A percentile compares a stretch with the other conserved stretches of the same genome.
phyloP scores from a whole-genome alignment of 495 filamentous ascomycete genomes.

The Penicillium chermesinum region DNA sequence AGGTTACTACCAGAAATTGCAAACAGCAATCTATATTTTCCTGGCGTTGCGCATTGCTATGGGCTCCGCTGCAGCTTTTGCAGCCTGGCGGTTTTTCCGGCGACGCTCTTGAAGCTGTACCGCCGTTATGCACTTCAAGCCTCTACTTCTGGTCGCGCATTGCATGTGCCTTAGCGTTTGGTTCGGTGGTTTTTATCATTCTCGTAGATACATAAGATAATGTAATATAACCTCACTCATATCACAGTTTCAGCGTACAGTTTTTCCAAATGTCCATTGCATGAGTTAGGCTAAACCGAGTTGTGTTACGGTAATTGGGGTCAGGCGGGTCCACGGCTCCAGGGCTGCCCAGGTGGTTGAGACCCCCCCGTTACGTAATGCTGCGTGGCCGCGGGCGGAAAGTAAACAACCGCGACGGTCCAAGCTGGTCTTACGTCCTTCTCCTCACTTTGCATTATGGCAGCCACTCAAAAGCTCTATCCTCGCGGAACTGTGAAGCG shows the following conservation, averaged over 20 bases:
- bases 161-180: not conserved
- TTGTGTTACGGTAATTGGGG: no score
- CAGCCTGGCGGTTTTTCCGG: constrained; percentile 29
- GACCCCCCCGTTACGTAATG: constrained; percentile 9
- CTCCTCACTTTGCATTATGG: constrained; percentile 23
- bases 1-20: constrained; percentile 64
- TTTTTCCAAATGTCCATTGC: no score
- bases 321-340: no score
- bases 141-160: not conserved
- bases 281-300: no score
- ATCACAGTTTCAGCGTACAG: no score
- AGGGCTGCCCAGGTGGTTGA: no score
- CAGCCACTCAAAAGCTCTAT: constrained; percentile 64
- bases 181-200: not conserved
- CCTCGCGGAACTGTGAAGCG: constrained; percentile 80
- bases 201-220: not conserved
- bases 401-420: constrained; percentile 12
- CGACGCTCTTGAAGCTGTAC: constrained; percentile 4
- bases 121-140: not conserved
- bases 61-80: constrained; percentile 30
- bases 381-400: not conserved
- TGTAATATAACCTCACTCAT: not conserved
- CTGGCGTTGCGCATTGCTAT: constrained; percentile 34
- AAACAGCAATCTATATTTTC: constrained; percentile 53
- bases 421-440: not conserved